phyloP scores from a whole-genome alignment of 1,284 basidiomycete genomes.

The Ustilago nuda region DNA sequence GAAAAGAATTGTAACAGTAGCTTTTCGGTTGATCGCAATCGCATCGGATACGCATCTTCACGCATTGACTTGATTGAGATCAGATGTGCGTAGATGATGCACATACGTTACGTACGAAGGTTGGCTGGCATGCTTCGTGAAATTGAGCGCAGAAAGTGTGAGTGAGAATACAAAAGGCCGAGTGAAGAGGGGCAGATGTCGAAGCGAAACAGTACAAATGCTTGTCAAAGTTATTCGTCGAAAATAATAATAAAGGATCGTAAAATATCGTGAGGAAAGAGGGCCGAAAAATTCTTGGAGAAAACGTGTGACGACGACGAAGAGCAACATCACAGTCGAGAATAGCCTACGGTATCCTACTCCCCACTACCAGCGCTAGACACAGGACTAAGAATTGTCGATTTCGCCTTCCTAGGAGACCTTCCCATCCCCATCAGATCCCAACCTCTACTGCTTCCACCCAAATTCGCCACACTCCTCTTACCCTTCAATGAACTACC shows the following conservation, averaged over 20 bases:
- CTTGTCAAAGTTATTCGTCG: background rate
- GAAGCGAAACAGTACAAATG: background rate
- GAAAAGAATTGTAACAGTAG: background rate
- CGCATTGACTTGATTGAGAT: background rate
- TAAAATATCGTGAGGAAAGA: background rate
- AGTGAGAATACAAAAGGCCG: constrained; percentile 6
- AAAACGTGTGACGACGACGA: background rate
- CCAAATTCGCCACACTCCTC: constrained; percentile 41
- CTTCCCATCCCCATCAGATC: constrained; percentile 17
- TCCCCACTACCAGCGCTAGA: constrained; percentile 38
- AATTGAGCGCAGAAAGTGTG: background rate
- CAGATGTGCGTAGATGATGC: background rate
- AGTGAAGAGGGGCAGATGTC: background rate
- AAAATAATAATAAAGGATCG: background rate
- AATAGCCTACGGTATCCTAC: background rate
- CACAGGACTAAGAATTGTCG: constrained; percentile 40
- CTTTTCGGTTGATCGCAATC: background rate
- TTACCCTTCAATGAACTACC: constrained; percentile 35
- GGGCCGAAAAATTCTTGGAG: background rate
- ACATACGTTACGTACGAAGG: background rate
- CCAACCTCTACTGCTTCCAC: constrained; percentile 9
- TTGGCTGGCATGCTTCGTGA: background rate
- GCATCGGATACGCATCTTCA: constrained; percentile 3
- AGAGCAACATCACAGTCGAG: background rate
- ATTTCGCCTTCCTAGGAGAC: constrained; percentile 41